Conservation (phyloP, 352 stramenopile genomes). For the Lagenidium giganteum region DNA sequence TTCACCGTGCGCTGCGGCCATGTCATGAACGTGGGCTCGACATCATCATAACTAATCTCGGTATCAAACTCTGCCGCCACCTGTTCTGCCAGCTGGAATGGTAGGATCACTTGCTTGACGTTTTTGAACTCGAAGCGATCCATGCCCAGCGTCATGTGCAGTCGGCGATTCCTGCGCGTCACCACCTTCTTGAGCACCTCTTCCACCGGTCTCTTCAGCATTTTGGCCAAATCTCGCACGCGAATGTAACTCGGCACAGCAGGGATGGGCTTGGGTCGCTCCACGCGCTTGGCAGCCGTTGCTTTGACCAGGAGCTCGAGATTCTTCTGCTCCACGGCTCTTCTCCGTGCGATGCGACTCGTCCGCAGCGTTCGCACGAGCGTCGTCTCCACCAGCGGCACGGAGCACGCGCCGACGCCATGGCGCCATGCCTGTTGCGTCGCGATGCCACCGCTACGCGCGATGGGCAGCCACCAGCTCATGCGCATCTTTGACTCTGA, state of each 20-base stretch:
- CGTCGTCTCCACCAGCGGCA: not conserved
- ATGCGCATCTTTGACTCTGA: slow-evolving; percentile 4
- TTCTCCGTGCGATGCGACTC: slow-evolving; percentile 3
- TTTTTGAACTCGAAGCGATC: slow-evolving; percentile 63
- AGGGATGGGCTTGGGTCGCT: too few relatives aligned
- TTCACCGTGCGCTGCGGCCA: slow-evolving; percentile 11
- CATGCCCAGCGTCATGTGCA: slow-evolving; percentile 43
- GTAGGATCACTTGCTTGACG: slow-evolving; percentile 71
- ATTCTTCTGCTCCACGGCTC: slow-evolving; percentile 9
- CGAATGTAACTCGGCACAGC: slow-evolving; percentile 52
- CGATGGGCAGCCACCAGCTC: slow-evolving; percentile 10
- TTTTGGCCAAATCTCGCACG: slow-evolving; percentile 71
- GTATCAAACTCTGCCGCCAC: slow-evolving; percentile 41
- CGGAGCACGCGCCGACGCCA: not conserved
- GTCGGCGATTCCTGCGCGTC: slow-evolving; percentile 46
- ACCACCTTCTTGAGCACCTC: slow-evolving; percentile 62
- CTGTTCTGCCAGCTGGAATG: slow-evolving; percentile 51
- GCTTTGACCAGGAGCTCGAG: too few relatives aligned
- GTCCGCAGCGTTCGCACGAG: slow-evolving; percentile 13
- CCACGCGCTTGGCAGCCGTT: too few relatives aligned
- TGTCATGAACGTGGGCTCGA: slow-evolving; percentile 44
- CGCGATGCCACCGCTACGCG: not conserved
- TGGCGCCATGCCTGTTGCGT: not conserved
- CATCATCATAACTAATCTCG: slow-evolving; percentile 46
- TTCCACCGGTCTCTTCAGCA: slow-evolving; percentile 56